Evolutionary conservation across 768 basidiomycete genomes (phyloP).

Genomic region (Amylocystis lapponica): DNA sequence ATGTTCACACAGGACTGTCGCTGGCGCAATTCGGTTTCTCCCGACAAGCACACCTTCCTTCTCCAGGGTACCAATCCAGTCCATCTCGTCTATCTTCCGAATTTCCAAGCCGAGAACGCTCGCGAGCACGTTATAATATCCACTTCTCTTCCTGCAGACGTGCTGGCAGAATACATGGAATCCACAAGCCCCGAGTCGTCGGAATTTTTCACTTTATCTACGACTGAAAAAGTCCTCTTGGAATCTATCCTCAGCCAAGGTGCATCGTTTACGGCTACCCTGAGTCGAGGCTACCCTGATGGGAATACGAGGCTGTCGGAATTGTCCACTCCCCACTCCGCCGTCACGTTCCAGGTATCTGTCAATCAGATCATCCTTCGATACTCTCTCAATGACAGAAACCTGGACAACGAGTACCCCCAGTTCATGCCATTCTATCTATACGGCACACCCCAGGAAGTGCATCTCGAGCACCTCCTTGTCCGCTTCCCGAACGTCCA

Average conservation of each 20-base stretch:
- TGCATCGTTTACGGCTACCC: too few species aligned
- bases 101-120: slow-evolving; percentile 31
- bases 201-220: neutral
- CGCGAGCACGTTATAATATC: slow-evolving; percentile 34
- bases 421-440: slow-evolving; percentile 34
- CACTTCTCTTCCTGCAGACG: neutral
- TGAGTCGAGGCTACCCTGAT: too few species aligned
- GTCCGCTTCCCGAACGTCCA: slow-evolving; percentile 18
- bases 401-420: slow-evolving; percentile 28
- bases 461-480: slow-evolving; percentile 29
- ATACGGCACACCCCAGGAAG: slow-evolving; percentile 26
- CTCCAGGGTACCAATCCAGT: slow-evolving; percentile 30
- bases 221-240: neutral
- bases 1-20: slow-evolving; percentile 10
- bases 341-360: too few species aligned
- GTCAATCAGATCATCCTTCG: too few species aligned
- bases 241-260: neutral
- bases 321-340: too few species aligned
- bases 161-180: neutral
- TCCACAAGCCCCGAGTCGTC: neutral
- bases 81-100: slow-evolving; percentile 29
- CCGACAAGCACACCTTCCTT: slow-evolving; percentile 30
- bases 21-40: slow-evolving; percentile 28
- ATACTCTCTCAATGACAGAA: too few species aligned
- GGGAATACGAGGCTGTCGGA: too few species aligned